Conservation (phyloP, 116 monocot genomes). For the Iris pallida region DNA sequence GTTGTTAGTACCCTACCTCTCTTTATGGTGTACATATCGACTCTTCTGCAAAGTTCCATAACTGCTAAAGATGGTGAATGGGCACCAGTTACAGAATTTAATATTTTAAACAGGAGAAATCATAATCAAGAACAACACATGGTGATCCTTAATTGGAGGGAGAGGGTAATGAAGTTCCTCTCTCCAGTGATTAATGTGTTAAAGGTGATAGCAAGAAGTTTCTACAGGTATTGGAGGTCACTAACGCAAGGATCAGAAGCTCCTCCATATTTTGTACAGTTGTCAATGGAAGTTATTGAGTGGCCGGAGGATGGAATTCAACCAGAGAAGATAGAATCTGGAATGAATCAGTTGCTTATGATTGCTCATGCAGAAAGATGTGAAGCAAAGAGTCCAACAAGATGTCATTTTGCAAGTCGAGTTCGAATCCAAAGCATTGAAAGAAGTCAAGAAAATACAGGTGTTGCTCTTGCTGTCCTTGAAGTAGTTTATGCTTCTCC, state of each 20-base stretch:
- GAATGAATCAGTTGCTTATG: slow-evolving; percentile 66
- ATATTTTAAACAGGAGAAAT: slow-evolving; percentile 30
- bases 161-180: slow-evolving; percentile 28
- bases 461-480: slow-evolving; percentile 82
- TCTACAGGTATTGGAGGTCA: slow-evolving; percentile 78
- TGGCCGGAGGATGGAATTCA: slow-evolving; percentile 99
- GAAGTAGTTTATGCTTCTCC: slow-evolving; percentile 93
- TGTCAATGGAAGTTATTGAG: slow-evolving; percentile 75
- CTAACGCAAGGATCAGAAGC: slow-evolving; percentile 86
- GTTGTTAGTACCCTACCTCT: slow-evolving; percentile 81
- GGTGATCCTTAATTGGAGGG: slow-evolving; percentile 22
- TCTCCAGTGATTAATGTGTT: slow-evolving; percentile 39
- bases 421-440: slow-evolving; percentile 92
- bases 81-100: slow-evolving; percentile 66
- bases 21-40: slow-evolving; percentile 81
- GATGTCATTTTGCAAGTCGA: slow-evolving; percentile 56
- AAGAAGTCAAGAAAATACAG: slow-evolving; percentile 57
- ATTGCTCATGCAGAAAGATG: slow-evolving; percentile 63
- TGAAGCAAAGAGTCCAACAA: slow-evolving; percentile 25
- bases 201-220: slow-evolving; percentile 49
- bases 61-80: slow-evolving; percentile 97
- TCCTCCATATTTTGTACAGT: slow-evolving; percentile 90
- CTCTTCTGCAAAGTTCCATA: slow-evolving; percentile 86
- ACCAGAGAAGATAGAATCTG: slow-evolving; percentile 82
- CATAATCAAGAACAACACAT: slow-evolving; percentile 25